Evolutionary conservation across 768 basidiomycete species (phyloP).

Genomic region (Inosperma sp.): DNA sequence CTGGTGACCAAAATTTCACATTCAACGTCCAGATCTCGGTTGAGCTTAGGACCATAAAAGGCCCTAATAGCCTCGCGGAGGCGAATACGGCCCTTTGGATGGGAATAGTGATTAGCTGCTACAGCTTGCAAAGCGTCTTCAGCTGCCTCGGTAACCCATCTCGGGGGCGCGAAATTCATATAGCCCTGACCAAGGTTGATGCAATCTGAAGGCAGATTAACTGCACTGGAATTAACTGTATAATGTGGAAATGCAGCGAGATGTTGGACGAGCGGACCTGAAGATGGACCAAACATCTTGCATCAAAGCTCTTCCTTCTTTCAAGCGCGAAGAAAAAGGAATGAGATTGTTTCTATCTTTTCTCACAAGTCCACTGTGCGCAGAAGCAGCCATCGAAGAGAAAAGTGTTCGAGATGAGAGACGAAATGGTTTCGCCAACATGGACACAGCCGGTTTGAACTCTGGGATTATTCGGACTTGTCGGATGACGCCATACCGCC

Average conservation of each 20-base stretch:
- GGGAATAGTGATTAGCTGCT: conserved; percentile 80
- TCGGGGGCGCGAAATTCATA: conserved; percentile 88
- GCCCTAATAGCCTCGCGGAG: conserved; percentile 83
- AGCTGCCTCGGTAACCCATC: conserved; percentile 74
- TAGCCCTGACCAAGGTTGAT: conserved; percentile 95
- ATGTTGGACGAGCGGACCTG: conserved; percentile 48
- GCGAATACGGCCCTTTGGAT: conserved; percentile 83
- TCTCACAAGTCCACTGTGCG: not conserved
- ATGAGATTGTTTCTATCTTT: conserved; percentile 49
- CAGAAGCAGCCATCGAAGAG: conserved; percentile 14
- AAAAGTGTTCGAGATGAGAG: conserved; percentile 13
- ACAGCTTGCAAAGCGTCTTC: conserved; percentile 59
- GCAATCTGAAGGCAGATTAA: conserved; percentile 84
- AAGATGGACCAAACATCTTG: conserved; percentile 91
- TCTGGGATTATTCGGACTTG: too few relatives aligned
- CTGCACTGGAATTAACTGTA: conserved; percentile 51
- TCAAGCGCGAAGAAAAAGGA: conserved; percentile 66
- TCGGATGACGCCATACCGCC: too few relatives aligned
- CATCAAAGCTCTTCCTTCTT: conserved; percentile 70
- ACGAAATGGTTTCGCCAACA: not conserved
- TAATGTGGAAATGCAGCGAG: conserved; percentile 1
- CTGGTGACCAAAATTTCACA: conserved; percentile 91
- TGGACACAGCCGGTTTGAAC: too few relatives aligned
- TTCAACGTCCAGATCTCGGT: conserved; percentile 73
- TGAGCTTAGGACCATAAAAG: conserved; percentile 67